Percentiles rank a stretch among this genome's conserved stretches.
These are phyloP conservation scores for Rostrohypoxylon terebratum DNA, from an alignment of 495 filamentous ascomycete species.

Conservation along the genomic window DNA sequence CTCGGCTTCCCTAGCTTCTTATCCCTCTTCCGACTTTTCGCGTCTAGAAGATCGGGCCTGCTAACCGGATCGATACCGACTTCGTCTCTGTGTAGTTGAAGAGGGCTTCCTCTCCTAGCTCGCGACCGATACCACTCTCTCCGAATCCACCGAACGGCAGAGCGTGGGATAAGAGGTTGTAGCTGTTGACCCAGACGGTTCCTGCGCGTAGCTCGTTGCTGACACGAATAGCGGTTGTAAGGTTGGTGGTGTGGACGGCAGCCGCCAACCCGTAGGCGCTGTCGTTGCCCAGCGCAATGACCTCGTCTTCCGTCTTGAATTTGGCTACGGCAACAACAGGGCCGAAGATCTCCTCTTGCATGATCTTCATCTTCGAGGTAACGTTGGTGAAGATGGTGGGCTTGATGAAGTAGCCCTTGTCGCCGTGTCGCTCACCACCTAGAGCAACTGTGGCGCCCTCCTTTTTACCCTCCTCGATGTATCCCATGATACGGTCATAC, in stretches of 20 bases:
- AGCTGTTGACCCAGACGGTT: constrained; percentile 94
- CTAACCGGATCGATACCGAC: constrained; percentile 67
- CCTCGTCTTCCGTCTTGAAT: constrained; percentile 90
- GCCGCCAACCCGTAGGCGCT: constrained; percentile 89
- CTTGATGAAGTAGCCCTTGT: constrained; percentile 96
- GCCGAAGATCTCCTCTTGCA: constrained; percentile 98
- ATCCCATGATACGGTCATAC: constrained; percentile 97
- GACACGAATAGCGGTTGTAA: constrained; percentile 93
- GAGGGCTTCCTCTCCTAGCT: constrained; percentile 92
- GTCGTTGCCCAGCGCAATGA: constrained; percentile 82
- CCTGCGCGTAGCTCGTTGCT: constrained; percentile 84
- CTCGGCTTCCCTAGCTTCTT: constrained; percentile 5
- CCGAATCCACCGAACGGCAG: constrained; percentile 91
- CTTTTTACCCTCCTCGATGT: constrained; percentile 91
- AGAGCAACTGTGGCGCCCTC: constrained; percentile 85
- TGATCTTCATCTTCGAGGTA: constrained; percentile 92
- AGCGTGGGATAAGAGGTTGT: constrained; percentile 84
- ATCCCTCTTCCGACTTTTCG: constrained; percentile 10
- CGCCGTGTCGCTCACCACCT: constrained; percentile 89
- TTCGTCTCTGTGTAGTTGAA: constrained; percentile 90
- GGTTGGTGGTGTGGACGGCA: constrained; percentile 90
- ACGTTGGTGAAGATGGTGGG: constrained; percentile 97
- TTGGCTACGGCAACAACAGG: constrained; percentile 94
- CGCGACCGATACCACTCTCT: constrained; percentile 91
- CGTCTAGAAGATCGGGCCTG: constrained; percentile 56